phyloP scores from a whole-genome alignment of 768 basidiomycete genomes.

The Leccinum sublutescens region DNA sequence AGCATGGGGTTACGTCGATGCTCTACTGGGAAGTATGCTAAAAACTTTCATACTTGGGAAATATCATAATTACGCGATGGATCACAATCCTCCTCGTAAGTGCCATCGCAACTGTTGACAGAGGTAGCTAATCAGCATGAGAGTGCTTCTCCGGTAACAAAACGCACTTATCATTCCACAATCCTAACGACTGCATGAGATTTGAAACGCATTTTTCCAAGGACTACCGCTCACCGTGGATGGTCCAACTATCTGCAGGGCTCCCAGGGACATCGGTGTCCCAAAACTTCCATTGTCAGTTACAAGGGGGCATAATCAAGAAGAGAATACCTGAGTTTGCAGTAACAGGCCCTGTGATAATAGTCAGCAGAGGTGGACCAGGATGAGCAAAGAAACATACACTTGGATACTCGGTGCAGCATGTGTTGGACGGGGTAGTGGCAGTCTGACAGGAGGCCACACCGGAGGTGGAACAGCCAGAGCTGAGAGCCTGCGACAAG shows the following conservation, averaged over 20 bases:
- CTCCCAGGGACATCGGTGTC: constrained; percentile 63
- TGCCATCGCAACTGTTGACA: constrained; percentile 51
- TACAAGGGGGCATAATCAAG: not conserved
- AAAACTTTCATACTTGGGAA: constrained; percentile 30
- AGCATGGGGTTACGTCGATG: not conserved
- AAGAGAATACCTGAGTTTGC: constrained; percentile 46
- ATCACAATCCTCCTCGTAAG: constrained; percentile 37
- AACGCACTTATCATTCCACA: constrained; percentile 69
- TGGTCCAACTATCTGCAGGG: constrained; percentile 68
- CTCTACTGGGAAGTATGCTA: not conserved
- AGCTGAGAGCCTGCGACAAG: constrained; percentile 32
- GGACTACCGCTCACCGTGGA: constrained; percentile 53
- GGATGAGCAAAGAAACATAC: constrained; percentile 36
- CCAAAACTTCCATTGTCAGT: constrained; percentile 58
- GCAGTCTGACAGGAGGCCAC: constrained; percentile 53
- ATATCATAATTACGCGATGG: constrained; percentile 47
- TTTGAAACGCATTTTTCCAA: not conserved
- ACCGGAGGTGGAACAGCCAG: constrained; percentile 54
- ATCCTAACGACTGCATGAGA: constrained; percentile 37
- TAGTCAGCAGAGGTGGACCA: not conserved
- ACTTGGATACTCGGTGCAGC: constrained; percentile 67
- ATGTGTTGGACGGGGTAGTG: constrained; percentile 39
- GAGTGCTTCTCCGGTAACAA: not conserved
- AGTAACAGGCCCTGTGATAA: constrained; percentile 52
- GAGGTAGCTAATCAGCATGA: not conserved